Base-by-base conservation (phyloP, 2,329 filamentous ascomycete genomes). In the Emmonsia crescens region DNA sequence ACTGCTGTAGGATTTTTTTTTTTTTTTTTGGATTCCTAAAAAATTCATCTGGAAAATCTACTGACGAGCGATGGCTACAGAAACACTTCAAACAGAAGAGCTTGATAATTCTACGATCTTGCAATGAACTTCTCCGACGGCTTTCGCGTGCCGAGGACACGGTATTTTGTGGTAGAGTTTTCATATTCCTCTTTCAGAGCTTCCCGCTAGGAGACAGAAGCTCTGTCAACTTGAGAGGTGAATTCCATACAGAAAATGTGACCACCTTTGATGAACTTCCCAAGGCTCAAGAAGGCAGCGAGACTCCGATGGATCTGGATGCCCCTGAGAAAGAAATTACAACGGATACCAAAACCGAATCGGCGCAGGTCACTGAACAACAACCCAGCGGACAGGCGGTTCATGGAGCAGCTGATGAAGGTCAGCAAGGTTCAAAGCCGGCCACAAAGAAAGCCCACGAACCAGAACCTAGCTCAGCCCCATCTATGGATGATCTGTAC, bases 181-280 rank as follows among this genome's bases (percentile, higher is more conserved):
- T 97, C 75, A 96, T 99, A 66, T 99, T 96, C 75, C 85, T 99
- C 72, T 99, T 97, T 75, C 94, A 99, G 74, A 96, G 91, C 73
- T 97, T 99, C 70, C 94, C 94, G 1, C 80, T 99, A 0, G 93
- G 93, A 38, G 95, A 99, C 75, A 94, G 93, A 73, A 97, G 94
- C 73, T 96, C 94, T 0, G 94, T 99, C 57, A 99, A 99, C 71
- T 81, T 97, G 46, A 85, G 94, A 59, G 94, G 94, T 67, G 93
- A 97, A 76, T 99, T 94, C 68, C 94, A 99, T 70, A 85, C 89
- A 31, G 94, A 97, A 70, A 99, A 99, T 78, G 84, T 92, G 61
- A 99, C 95, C 1, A 85, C 84, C 0, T 99, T 86, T 70, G 90
- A 96, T 69, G 81, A 86, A 40, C 76, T 79, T 6, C 67, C 75